Conservation (phyloP, 1,139 yeast species). For the Candida glucosophila region DNA sequence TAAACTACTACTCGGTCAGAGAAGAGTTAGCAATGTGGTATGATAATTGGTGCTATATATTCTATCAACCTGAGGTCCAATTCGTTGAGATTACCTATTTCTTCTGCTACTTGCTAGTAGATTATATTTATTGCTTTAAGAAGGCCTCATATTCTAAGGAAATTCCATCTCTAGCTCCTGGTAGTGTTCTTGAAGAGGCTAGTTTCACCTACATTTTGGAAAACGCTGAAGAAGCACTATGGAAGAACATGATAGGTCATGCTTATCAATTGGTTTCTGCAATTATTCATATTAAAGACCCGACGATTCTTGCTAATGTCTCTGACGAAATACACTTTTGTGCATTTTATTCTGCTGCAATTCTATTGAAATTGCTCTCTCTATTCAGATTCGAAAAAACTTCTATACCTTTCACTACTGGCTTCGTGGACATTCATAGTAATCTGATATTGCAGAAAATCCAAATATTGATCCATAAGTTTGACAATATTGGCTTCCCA, state of each 20-base stretch:
- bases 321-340: conserved; percentile 62
- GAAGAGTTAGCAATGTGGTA: conserved; percentile 50
- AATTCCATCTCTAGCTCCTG: not conserved
- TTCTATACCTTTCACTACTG: conserved; percentile 30
- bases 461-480: not conserved
- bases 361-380: conserved; percentile 25
- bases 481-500: conserved; percentile 1
- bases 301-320: conserved; percentile 57
- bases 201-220: conserved; percentile 16
- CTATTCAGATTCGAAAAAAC: conserved; percentile 5
- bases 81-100: conserved; percentile 70
- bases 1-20: conserved; percentile 16
- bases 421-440: conserved; percentile 69
- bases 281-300: conserved; percentile 37
- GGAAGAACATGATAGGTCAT: conserved; percentile 21
- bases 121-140: conserved; percentile 21
- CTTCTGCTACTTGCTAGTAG: conserved; percentile 50
- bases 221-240: conserved; percentile 12
- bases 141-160: conserved; percentile 9
- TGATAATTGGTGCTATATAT: conserved; percentile 63
- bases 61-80: conserved; percentile 67
- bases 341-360: conserved; percentile 42
- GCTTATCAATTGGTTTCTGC: conserved; percentile 36
- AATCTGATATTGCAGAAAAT: conserved; percentile 47
- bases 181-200: conserved; percentile 9